phyloP scores from a whole-genome alignment of 192 early-diverging fungal species.

The Umbelopsis vinacea region DNA sequence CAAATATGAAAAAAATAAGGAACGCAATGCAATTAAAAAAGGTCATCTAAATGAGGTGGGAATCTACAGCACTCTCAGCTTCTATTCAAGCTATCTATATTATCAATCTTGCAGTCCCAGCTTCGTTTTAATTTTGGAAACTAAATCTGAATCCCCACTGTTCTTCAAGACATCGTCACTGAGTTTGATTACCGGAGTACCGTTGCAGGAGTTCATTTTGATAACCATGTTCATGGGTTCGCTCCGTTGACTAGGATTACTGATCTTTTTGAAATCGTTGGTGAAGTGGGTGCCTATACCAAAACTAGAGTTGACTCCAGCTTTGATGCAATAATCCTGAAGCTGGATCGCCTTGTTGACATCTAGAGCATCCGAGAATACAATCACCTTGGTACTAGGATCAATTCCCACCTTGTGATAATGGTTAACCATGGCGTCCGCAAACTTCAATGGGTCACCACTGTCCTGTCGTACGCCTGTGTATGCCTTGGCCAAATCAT shows the following conservation, averaged over 20 bases:
- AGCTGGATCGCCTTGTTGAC: slow-evolving; percentile 54
- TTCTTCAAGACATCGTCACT: slow-evolving; percentile 71
- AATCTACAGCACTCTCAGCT: not conserved
- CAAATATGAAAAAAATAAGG: too few species aligned
- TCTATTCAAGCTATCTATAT: not conserved
- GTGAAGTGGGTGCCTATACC: slow-evolving; percentile 80
- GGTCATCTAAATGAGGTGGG: too few species aligned
- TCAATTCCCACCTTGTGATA: slow-evolving; percentile 62
- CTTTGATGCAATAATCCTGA: slow-evolving; percentile 45
- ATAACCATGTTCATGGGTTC: slow-evolving; percentile 76
- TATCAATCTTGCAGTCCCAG: slow-evolving; percentile 38
- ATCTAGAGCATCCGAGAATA: slow-evolving; percentile 74
- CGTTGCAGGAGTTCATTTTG: slow-evolving; percentile 65
- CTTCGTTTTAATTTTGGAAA: slow-evolving; percentile 50
- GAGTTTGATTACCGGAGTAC: slow-evolving; percentile 67
- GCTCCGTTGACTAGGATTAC: slow-evolving; percentile 38
- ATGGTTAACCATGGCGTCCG: slow-evolving; percentile 58
- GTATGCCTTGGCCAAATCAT: slow-evolving; percentile 52
- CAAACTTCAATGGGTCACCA: slow-evolving; percentile 67
- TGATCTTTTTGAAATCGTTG: slow-evolving; percentile 62
- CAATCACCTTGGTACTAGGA: slow-evolving; percentile 61
- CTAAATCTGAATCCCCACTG: slow-evolving; percentile 56
- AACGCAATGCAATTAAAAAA: too few species aligned
- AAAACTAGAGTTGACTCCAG: slow-evolving; percentile 60
- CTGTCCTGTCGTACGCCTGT: slow-evolving; percentile 75